Base-by-base conservation (phyloP, 2,329 filamentous ascomycete species). In the Pseudogymnoascus sp. region DNA sequence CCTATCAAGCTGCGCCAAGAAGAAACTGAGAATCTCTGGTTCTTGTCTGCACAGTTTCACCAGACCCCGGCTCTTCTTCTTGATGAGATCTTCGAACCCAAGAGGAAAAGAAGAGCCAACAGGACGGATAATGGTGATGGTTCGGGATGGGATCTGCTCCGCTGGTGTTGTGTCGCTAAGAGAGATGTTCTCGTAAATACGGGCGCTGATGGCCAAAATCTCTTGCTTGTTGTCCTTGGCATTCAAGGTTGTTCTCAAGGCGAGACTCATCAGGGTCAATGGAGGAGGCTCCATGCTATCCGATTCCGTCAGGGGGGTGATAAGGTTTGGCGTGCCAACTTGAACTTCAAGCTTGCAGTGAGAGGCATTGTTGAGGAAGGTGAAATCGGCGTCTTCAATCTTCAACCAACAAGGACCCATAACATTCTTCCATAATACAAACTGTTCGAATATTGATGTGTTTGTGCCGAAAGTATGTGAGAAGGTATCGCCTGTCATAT, bases 381-480 rank as follows among this genome's bases (percentile, higher is more conserved):
- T 82, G 73, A 96, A 97, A 74, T 97, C 87, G 31, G 90, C 90
- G 68, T 89, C 88, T 68, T 92, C 84, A 63, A 99, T 95, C 72
- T 88, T 93, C 53, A 99, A 83, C 95, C 95, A 99, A 74, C 95
- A 97, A 31, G 95, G 95, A 1, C 95, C 95, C 93, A 97, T 99
- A 70, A 99, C 90, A 72, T 96, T 96, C 78, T 97, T 97, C 90
- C 93, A 97, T 4, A 99, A 82, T 19, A 99, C 95, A 72, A 99
- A 99, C 70, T 99, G 95, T 76, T 99, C 95, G 70, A 99, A 99
- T 0, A 99, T 81, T 1, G 91, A 86, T 0, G 95, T 99, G 74
- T 95, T 96, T 63, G 89, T 89, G 29, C 96, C 95, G 69, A 99
- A 99, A 24, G 96, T 88, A 68, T 91, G 90, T 1, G 93, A 97